These are phyloP conservation scores for Gloeophyllum trabeum DNA, from an alignment of 768 basidiomycete genomes.

Conservation along the genomic window DNA sequence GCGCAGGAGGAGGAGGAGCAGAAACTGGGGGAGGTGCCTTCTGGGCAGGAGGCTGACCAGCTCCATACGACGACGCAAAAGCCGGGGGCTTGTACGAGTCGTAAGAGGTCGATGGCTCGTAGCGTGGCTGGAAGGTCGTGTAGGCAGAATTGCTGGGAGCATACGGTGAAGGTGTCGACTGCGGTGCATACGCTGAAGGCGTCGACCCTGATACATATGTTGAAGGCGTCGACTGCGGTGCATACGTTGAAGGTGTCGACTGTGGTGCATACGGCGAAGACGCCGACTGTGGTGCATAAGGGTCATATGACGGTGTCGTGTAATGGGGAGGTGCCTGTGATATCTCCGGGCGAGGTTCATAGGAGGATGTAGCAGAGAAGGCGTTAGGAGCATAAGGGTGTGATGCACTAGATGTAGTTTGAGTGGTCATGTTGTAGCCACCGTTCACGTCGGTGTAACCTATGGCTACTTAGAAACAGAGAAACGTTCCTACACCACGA, in stretches of 20 bases:
- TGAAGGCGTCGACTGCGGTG: background rate
- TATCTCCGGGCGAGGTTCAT: conserved; percentile 3
- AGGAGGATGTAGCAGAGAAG: conserved; percentile 1
- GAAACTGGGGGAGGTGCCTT: background rate
- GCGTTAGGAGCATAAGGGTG: conserved; percentile 1
- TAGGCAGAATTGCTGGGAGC: background rate
- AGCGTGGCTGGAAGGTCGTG: background rate
- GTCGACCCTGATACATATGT: background rate
- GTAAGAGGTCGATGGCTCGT: background rate
- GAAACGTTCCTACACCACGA: no score
- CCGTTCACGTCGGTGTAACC: no score
- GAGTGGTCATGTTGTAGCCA: no score
- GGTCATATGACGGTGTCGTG: conserved; percentile 15
- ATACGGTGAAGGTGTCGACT: background rate
- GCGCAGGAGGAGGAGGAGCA: background rate
- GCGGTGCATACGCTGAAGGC: background rate
- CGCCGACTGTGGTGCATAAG: conserved; percentile 15
- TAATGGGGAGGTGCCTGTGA: conserved; percentile 5
- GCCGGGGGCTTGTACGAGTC: background rate
- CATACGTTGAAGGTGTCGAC: conserved; percentile 1
- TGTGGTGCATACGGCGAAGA: background rate
- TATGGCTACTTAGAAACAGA: no score
- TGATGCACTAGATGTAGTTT: conserved; percentile 4
- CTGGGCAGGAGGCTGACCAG: no score
- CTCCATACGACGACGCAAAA: no score